Conservation (phyloP, 2,329 filamentous ascomycete genomes). For the Aspergillus ruber region DNA sequence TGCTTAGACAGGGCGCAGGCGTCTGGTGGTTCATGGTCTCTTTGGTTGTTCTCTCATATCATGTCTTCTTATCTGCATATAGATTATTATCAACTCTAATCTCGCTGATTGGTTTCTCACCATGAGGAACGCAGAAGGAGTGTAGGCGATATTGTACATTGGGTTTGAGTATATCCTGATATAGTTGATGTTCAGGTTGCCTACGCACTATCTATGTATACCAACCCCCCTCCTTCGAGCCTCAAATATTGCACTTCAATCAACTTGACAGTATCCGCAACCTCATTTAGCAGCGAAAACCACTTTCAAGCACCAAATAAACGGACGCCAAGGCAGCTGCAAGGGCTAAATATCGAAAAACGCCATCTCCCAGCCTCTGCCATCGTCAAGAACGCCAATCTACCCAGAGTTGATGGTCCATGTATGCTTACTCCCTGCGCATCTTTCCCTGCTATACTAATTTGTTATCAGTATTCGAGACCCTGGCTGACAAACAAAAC, state of each 20-base stretch:
- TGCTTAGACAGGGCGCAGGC: slow-evolving; percentile 19
- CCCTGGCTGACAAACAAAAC: background rate
- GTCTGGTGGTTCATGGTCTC: slow-evolving; percentile 9
- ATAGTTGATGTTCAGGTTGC: no score
- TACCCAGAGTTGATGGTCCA: background rate
- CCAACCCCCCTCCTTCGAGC: no score
- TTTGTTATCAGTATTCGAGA: background rate
- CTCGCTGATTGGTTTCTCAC: no score
- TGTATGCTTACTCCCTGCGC: background rate
- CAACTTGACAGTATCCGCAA: no score
- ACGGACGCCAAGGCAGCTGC: background rate
- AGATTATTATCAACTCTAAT: no score
- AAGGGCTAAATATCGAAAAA: background rate
- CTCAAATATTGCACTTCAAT: no score
- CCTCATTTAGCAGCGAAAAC: no score
- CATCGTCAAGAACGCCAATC: background rate
- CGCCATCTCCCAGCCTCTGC: background rate
- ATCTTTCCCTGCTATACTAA: background rate
- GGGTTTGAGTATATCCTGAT: no score
- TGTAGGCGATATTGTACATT: no score
- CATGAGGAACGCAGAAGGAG: no score
- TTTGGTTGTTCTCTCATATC: background rate
- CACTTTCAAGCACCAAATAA: background rate
- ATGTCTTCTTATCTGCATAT: background rate
- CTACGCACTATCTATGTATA: no score